Conservation (phyloP, 495 filamentous ascomycete species). For the Lineolata rhizophorae region DNA sequence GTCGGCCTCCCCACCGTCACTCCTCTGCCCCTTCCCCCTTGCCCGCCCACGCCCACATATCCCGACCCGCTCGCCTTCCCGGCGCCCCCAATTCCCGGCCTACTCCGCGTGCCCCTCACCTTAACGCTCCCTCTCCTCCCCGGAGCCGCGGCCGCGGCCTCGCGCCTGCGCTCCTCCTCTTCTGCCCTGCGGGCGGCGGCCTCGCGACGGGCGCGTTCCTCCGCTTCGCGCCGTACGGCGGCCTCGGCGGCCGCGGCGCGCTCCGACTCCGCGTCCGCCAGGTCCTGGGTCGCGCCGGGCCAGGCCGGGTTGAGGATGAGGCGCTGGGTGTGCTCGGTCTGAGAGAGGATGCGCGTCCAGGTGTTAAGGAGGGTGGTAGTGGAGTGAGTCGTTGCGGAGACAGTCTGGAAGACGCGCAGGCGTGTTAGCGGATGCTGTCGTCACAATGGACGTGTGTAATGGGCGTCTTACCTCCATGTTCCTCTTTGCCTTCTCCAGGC, state of each 20-base stretch:
- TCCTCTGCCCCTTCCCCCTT: slow-evolving; percentile 15
- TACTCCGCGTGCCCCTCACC: slow-evolving; percentile 17
- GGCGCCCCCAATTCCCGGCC: slow-evolving; percentile 20
- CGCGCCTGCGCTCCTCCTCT: slow-evolving; percentile 41
- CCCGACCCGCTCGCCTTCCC: slow-evolving; percentile 17
- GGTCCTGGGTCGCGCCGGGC: slow-evolving; percentile 72
- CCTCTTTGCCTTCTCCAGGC: slow-evolving; percentile 55
- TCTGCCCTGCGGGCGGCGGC: slow-evolving; percentile 46
- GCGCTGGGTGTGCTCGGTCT: slow-evolving; percentile 92
- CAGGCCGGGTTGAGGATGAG: slow-evolving; percentile 72
- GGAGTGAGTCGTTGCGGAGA: slow-evolving; percentile 62
- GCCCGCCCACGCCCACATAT: slow-evolving; percentile 25
- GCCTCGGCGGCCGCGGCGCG: slow-evolving; percentile 23
- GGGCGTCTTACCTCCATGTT: slow-evolving; percentile 62
- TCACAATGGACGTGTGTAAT: not conserved
- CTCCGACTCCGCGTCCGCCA: slow-evolving; percentile 65
- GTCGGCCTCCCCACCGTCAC: slow-evolving; percentile 18
- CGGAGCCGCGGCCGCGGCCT: slow-evolving; percentile 23
- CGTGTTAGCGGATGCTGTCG: slow-evolving; percentile 1
- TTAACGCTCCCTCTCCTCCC: slow-evolving; percentile 16
- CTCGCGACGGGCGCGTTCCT: slow-evolving; percentile 53
- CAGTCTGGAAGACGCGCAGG: slow-evolving; percentile 33
- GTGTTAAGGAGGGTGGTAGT: slow-evolving; percentile 89
- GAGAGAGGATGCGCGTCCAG: slow-evolving; percentile 86
- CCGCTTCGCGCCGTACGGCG: slow-evolving; percentile 46